Evolutionary conservation across 768 basidiomycete genomes (phyloP).

Genomic region (Mycena crocata): DNA sequence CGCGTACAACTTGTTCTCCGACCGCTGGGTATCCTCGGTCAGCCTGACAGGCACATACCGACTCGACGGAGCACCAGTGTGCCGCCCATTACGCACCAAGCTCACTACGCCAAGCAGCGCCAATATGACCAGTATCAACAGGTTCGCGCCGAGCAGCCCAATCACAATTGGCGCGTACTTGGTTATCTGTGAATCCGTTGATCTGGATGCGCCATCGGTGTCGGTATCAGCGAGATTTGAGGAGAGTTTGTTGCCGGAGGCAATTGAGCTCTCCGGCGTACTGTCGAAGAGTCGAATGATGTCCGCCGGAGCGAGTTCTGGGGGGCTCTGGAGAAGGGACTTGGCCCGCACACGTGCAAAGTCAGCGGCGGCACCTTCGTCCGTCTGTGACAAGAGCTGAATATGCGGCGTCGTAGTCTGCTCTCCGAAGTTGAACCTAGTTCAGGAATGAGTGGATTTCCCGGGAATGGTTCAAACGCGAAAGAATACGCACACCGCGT

Average conservation of each 20-base stretch:
- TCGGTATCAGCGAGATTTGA: background rate
- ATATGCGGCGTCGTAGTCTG: background rate
- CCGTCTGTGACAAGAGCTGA: background rate
- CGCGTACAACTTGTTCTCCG: too few relatives aligned
- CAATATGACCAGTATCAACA: constrained; percentile 1
- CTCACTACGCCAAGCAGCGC: background rate
- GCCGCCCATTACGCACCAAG: background rate
- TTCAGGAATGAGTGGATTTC: background rate
- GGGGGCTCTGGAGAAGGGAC: background rate
- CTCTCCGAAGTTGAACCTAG: constrained; percentile 11
- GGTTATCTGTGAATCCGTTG: background rate
- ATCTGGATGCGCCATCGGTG: background rate
- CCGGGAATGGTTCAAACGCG: background rate
- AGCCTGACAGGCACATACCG: too few relatives aligned
- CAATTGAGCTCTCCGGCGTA: background rate
- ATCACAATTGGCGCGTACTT: constrained; percentile 13
- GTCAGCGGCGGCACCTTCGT: background rate
- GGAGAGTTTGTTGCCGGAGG: background rate
- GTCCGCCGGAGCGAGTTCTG: constrained; percentile 5
- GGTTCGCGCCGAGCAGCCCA: constrained; percentile 7
- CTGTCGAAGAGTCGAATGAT: constrained; percentile 1
- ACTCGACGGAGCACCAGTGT: background rate
- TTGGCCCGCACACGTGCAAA: background rate
- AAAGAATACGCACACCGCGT: background rate
- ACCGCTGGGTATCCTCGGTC: too few relatives aligned